Evolutionary conservation across 805 yeast genomes (phyloP).

Genomic region (Brettanomyces anomalus): DNA sequence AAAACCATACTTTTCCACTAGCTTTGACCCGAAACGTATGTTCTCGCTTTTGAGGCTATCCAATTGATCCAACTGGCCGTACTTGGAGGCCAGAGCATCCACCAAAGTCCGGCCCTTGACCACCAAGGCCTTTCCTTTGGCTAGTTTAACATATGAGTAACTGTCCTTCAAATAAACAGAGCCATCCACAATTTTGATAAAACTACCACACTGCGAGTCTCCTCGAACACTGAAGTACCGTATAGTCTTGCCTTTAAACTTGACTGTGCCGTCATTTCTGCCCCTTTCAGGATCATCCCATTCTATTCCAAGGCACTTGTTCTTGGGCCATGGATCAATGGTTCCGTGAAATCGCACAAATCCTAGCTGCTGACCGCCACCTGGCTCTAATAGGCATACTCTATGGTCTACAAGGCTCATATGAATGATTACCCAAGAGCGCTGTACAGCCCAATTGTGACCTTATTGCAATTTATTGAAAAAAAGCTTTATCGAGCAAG

Average conservation of each 20-base stretch:
- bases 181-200: constrained; percentile 33
- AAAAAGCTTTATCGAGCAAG: too few relatives aligned
- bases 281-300: constrained; percentile 66
- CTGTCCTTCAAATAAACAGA: too few relatives aligned
- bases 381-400: constrained; percentile 24
- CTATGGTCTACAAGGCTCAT: constrained; percentile 11
- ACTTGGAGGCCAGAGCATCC: constrained; percentile 27
- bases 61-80: constrained; percentile 6
- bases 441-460: too few relatives aligned
- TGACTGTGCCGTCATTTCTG: constrained; percentile 55
- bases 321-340: constrained; percentile 54
- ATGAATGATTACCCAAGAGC: too few relatives aligned
- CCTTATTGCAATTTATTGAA: too few relatives aligned
- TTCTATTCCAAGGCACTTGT: constrained; percentile 64
- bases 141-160: constrained; percentile 14
- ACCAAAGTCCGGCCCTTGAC: constrained; percentile 35
- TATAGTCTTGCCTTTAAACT: constrained; percentile 27
- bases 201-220: constrained; percentile 49
- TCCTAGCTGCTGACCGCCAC: constrained; percentile 30
- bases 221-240: constrained; percentile 39
- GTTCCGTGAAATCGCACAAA: constrained; percentile 57
- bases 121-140: constrained; percentile 8
- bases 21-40: constrained; percentile 40
- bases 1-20: constrained; percentile 58
- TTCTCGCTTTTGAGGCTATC: constrained; percentile 22